phyloP scores from a whole-genome alignment of 1,139 yeast species.

The Kodamaea sp. region DNA sequence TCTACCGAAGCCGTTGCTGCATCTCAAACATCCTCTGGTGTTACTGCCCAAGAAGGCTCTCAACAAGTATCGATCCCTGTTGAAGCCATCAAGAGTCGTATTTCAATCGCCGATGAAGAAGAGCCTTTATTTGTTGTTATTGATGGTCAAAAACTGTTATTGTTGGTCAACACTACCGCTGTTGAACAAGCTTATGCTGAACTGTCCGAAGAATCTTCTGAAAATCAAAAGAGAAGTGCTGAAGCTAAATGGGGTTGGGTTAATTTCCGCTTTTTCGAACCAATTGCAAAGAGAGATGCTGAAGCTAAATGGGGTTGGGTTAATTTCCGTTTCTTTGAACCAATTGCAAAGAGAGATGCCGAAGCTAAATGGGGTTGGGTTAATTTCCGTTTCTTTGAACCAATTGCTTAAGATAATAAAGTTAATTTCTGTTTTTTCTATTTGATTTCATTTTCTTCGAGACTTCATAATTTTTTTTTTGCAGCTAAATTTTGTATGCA shows the following conservation, averaged over 20 bases:
- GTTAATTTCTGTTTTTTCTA: too few relatives aligned
- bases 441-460: too few relatives aligned
- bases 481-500: too few relatives aligned
- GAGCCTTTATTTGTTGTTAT: constrained; percentile 15
- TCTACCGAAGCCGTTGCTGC: constrained; percentile 8
- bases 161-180: constrained; percentile 18
- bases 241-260: constrained; percentile 17
- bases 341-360: constrained; percentile 12
- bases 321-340: constrained; percentile 11
- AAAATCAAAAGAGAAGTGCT: constrained; percentile 12
- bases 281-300: constrained; percentile 15
- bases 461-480: too few relatives aligned
- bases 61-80: constrained; percentile 12
- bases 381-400: background rate
- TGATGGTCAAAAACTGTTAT: constrained; percentile 16
- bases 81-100: constrained; percentile 14
- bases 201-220: constrained; percentile 4
- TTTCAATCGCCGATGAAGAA: constrained; percentile 13
- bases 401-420: too few relatives aligned
- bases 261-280: constrained; percentile 14
- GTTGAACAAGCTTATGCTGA: constrained; percentile 12
- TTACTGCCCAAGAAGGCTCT: constrained; percentile 12
- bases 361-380: constrained; percentile 10
- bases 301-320: constrained; percentile 15
- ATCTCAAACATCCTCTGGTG: background rate